Evolutionary conservation across 2,329 filamentous ascomycete species (phyloP).

Genomic region (Cercospora berteroae): DNA sequence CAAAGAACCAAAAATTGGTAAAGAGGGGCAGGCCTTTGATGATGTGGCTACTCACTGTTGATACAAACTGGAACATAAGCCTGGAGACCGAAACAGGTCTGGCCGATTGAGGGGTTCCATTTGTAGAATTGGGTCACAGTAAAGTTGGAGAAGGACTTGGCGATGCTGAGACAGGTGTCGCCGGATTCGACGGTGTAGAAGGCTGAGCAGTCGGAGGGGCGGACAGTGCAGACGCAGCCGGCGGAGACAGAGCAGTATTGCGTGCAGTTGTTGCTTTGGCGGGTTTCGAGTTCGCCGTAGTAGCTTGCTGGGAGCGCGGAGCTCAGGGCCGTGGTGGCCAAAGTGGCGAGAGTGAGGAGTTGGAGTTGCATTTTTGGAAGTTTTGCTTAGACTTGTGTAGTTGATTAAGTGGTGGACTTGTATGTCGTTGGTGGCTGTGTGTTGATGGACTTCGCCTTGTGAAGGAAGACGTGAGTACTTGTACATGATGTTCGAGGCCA

Average conservation of each 20-base stretch:
- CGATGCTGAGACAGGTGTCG: conserved; percentile 37
- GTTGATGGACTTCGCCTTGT: not conserved
- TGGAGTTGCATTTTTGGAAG: conserved; percentile 22
- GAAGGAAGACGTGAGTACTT: not conserved
- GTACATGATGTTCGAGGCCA: not conserved
- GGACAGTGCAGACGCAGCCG: conserved; percentile 27
- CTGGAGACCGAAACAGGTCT: conserved; percentile 34
- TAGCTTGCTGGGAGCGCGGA: conserved; percentile 23
- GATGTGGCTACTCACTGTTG: conserved; percentile 12
- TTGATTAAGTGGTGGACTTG: not conserved
- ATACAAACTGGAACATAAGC: conserved; percentile 40
- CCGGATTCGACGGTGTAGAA: conserved; percentile 34
- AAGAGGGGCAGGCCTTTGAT: not conserved
- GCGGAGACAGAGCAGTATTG: conserved; percentile 24
- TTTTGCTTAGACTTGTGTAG: not conserved
- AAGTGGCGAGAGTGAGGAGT: conserved; percentile 21
- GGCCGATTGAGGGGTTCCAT: conserved; percentile 38
- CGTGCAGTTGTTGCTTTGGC: conserved; percentile 24
- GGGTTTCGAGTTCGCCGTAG: conserved; percentile 18
- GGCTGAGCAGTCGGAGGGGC: conserved; percentile 28
- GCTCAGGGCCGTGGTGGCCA: conserved; percentile 19
- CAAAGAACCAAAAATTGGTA: not conserved
- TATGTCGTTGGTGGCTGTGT: not conserved
- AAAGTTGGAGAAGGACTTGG: conserved; percentile 37
- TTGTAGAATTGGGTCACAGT: conserved; percentile 37